Percentiles rank a stretch among this genome's conserved stretches.
phyloP scores from a whole-genome alignment of 2,329 filamentous ascomycete species.

The Aspergillus brunneoviolaceus region DNA sequence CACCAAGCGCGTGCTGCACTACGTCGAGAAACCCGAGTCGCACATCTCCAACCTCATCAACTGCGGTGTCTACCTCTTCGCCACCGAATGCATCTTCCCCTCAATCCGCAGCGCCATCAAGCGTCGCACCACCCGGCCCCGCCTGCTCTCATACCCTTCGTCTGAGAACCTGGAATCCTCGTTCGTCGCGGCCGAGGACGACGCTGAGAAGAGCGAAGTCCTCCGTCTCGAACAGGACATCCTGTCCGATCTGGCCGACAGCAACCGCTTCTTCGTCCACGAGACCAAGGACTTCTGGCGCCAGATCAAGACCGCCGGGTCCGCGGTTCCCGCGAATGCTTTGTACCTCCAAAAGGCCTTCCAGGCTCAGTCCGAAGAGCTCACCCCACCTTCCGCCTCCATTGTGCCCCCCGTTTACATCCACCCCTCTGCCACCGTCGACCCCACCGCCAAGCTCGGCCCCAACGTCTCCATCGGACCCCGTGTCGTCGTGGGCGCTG shows the following conservation, averaged over 20 bases:
- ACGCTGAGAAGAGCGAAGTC: conserved; percentile 76
- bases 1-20: conserved; percentile 93
- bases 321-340: conserved; percentile 92
- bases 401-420: conserved; percentile 94
- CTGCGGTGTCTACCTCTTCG: conserved; percentile 97
- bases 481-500: conserved; percentile 79
- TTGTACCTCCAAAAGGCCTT: conserved; percentile 93
- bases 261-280: conserved; percentile 96
- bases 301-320: conserved; percentile 98
- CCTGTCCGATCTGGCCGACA: conserved; percentile 90
- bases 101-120: conserved; percentile 93
- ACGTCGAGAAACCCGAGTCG: conserved; percentile 97
- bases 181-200: conserved; percentile 66
- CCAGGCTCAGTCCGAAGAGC: conserved; percentile 77
- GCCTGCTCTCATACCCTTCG: conserved; percentile 90
- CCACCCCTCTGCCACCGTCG: conserved; percentile 84
- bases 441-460: conserved; percentile 92
- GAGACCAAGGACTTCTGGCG: conserved; percentile 99
- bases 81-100: conserved; percentile 93
- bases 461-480: conserved; percentile 96
- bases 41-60: conserved; percentile 99
- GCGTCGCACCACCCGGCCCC: conserved; percentile 85
- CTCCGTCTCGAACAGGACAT: conserved; percentile 97
- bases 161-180: conserved; percentile 84
- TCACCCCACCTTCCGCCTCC: conserved; percentile 78